phyloP scores from a whole-genome alignment of 2,329 filamentous ascomycete species.

The Rhynchosporium agropyri region DNA sequence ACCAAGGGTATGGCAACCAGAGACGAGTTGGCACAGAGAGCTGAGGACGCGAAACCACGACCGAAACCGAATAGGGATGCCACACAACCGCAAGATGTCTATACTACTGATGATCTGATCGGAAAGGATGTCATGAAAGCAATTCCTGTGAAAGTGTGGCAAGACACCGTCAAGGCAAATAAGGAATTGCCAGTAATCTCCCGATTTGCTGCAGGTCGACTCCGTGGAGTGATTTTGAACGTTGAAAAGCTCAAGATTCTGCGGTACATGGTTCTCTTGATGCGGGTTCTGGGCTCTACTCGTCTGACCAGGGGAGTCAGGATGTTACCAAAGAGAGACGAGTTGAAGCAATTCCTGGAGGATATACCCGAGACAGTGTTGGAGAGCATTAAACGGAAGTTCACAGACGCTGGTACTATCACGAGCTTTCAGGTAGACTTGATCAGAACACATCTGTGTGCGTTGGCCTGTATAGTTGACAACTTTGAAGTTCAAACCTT shows the following conservation, averaged over 20 bases:
- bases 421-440: slow-evolving; percentile 73
- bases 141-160: slow-evolving; percentile 74
- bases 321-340: slow-evolving; percentile 61
- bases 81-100: slow-evolving; percentile 70
- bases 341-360: slow-evolving; percentile 59
- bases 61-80: slow-evolving; percentile 71
- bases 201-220: slow-evolving; percentile 66
- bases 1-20: slow-evolving; percentile 68
- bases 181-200: slow-evolving; percentile 60
- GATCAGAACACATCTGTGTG: slow-evolving; percentile 73
- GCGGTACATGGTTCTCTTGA: slow-evolving; percentile 61
- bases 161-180: slow-evolving; percentile 63
- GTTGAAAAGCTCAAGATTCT: slow-evolving; percentile 58
- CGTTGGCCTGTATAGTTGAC: slow-evolving; percentile 70
- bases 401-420: slow-evolving; percentile 65
- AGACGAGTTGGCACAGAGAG: slow-evolving; percentile 64
- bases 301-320: slow-evolving; percentile 50
- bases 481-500: slow-evolving; percentile 73
- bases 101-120: slow-evolving; percentile 67
- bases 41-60: slow-evolving; percentile 71
- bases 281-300: slow-evolving; percentile 55
- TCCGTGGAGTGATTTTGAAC: slow-evolving; percentile 55
- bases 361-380: slow-evolving; percentile 64
- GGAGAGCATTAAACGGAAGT: slow-evolving; percentile 69
- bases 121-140: slow-evolving; percentile 67